phyloP scores from a whole-genome alignment of 805 yeast species.

The Candida patagonica region DNA sequence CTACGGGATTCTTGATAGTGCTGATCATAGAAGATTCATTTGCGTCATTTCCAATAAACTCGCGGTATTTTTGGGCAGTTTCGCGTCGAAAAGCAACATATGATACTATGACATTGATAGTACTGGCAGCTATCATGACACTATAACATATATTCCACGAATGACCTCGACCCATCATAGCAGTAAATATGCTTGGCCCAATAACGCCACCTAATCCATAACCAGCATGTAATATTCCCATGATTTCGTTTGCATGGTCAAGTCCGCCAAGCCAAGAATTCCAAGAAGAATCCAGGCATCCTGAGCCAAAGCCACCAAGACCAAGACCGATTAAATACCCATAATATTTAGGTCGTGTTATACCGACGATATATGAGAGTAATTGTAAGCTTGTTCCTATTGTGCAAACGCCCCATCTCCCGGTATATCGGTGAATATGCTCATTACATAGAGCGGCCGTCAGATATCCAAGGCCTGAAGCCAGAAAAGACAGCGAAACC shows the following conservation, averaged over 20 bases:
- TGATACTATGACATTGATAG: slow-evolving; percentile 27
- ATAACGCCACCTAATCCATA: slow-evolving; percentile 68
- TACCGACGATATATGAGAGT: slow-evolving; percentile 31
- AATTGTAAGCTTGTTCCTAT: slow-evolving; percentile 31
- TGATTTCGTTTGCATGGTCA: slow-evolving; percentile 44
- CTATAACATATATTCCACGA: slow-evolving; percentile 47
- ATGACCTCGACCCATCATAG: slow-evolving; percentile 39
- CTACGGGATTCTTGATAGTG: slow-evolving; percentile 7
- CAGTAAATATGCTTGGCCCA: slow-evolving; percentile 56
- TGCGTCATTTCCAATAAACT: not conserved
- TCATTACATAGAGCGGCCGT: slow-evolving; percentile 42
- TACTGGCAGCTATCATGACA: slow-evolving; percentile 35
- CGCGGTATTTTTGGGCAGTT: slow-evolving; percentile 10
- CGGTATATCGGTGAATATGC: slow-evolving; percentile 33
- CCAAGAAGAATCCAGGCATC: slow-evolving; percentile 45
- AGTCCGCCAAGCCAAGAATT: slow-evolving; percentile 41
- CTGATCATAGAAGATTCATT: not conserved
- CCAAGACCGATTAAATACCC: slow-evolving; percentile 33
- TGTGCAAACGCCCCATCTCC: slow-evolving; percentile 38
- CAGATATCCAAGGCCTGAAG: slow-evolving; percentile 47
- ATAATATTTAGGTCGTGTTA: slow-evolving; percentile 34
- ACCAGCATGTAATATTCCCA: slow-evolving; percentile 57
- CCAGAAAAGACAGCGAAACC: slow-evolving; percentile 41
- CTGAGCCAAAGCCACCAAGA: slow-evolving; percentile 45
- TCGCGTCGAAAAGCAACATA: slow-evolving; percentile 37